A percentile compares a stretch with the other conserved stretches of the same genome.
Evolutionary conservation across 208 protist genomes (phyloP).

Genomic region (Tritrichomonas foetus): DNA sequence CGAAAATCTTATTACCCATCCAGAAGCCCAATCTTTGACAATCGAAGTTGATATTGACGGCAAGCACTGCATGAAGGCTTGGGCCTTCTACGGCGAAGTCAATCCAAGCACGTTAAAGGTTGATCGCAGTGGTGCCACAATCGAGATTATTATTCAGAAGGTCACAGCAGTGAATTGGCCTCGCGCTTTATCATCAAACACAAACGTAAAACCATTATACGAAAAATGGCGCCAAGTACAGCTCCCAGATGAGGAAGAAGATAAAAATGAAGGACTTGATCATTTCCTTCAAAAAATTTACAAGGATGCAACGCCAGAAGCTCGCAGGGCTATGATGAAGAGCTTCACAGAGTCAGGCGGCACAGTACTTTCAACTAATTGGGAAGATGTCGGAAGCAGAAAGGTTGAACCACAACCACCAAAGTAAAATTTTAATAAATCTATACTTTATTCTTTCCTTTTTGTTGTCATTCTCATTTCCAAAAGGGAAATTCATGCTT

Average conservation of each 20-base stretch:
- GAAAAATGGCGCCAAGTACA: not conserved
- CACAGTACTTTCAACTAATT: conserved; percentile 69
- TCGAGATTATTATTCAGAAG: not conserved
- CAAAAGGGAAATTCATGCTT: too few relatives aligned
- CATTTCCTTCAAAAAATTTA: conserved; percentile 64
- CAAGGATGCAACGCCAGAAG: conserved; percentile 56
- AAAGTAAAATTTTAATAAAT: not conserved
- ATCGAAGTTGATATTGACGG: not conserved
- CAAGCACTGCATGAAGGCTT: not conserved
- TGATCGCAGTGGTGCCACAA: not conserved
- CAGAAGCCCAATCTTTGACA: not conserved
- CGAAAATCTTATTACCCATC: not conserved
- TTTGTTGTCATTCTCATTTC: too few relatives aligned
- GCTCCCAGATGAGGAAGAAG: conserved; percentile 27
- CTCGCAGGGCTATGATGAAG: conserved; percentile 65
- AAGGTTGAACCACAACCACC: conserved; percentile 49
- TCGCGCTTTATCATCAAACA: not conserved
- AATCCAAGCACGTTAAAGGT: not conserved
- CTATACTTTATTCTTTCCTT: too few relatives aligned
- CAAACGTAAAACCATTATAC: not conserved
- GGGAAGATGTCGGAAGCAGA: conserved; percentile 63
- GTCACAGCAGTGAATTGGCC: not conserved
- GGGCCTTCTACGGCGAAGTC: not conserved
- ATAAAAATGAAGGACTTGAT: conserved; percentile 16
- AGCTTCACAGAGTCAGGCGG: conserved; percentile 60